Conservation (phyloP, 1,284 basidiomycete species). For the Apiotrichum brassicae region DNA sequence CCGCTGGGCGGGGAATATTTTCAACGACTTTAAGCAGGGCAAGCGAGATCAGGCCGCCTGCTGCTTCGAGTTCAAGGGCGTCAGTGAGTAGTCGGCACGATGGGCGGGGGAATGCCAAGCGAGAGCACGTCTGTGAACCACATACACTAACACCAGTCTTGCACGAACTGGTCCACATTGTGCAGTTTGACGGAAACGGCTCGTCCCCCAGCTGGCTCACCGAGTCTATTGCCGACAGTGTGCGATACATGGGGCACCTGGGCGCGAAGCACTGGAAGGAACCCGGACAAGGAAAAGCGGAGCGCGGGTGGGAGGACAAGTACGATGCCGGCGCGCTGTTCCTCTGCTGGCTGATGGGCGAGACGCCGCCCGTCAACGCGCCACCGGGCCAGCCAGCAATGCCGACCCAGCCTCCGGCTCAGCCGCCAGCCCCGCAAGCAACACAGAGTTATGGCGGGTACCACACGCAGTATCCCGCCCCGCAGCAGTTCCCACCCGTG, state of each 20-base stretch:
- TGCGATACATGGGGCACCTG: constrained; percentile 24
- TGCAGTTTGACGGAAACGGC: constrained; percentile 28
- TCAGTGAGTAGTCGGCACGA: constrained; percentile 33
- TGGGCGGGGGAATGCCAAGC: too few species aligned
- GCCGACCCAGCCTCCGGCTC: background rate
- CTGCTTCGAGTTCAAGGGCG: constrained; percentile 37
- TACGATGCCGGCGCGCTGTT: constrained; percentile 35
- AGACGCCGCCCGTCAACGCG: background rate
- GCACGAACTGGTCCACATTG: constrained; percentile 30
- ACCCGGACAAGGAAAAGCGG: constrained; percentile 20
- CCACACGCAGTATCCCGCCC: constrained; percentile 3
- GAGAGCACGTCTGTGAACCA: too few species aligned
- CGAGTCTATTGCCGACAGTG: constrained; percentile 31
- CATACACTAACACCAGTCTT: constrained; percentile 15
- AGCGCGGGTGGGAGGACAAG: constrained; percentile 31
- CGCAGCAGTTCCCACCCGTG: background rate
- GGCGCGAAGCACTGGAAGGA: constrained; percentile 32
- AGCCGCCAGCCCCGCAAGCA: background rate
- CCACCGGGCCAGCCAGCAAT: background rate
- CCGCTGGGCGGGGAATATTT: constrained; percentile 24
- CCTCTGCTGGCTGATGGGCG: constrained; percentile 26
- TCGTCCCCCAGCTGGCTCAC: constrained; percentile 29
- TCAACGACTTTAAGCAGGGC: constrained; percentile 16
- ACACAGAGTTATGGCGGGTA: too few species aligned
- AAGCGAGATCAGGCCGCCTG: constrained; percentile 21